Base-by-base conservation (phyloP, 2,329 filamentous ascomycete species). In the Ceratocystis diversiconidia region DNA sequence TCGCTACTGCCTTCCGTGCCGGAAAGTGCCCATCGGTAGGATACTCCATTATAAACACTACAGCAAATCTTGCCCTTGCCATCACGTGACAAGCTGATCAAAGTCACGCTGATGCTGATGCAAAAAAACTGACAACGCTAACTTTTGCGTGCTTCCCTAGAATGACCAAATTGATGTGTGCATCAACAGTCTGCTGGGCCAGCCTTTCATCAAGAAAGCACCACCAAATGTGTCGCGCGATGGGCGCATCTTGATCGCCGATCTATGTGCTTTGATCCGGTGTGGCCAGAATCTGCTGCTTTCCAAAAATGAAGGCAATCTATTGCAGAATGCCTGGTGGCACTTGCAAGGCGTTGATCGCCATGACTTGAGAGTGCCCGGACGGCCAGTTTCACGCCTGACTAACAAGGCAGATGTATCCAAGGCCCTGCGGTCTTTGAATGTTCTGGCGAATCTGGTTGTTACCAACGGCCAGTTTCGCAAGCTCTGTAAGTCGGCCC, bases 311-410 rank as follows among this genome's bases (percentile, higher is more conserved):
- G 84, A 96, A 67, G 94, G 92, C 73, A 91, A 99, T 72, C 78
- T 97, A 66, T 79, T 99, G 22, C 94, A 99, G 73, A 92, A 99
- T 72, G 97, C 99, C 76, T 90, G 97, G 76, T 99, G 89, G 88
- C 89, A 96, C 73, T 92, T 91, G 0, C 85, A 90, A 73, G 82
- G 88, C 60, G 85, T 94, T 68, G 83, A 85, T 64, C 77, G 83
- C 66, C 85, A 80, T 71, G 79, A 82, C 63, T 80, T 89, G 30
- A 74, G 77, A 66, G 75, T 80, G 0, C 89, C 90, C 2, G 79
- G 80, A 65, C 82, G 84, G 1, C 87, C 90, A 0, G 71, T 95
- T 61, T 82, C 85, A 73, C 95, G 90, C 78, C 85, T 89, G 0
- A 82, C 82, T 1, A 89, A 89, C 30, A 85, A 88, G 76, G 86